phyloP scores from a whole-genome alignment of 2,329 filamentous ascomycete species.

The Diaporthe amygdali region DNA sequence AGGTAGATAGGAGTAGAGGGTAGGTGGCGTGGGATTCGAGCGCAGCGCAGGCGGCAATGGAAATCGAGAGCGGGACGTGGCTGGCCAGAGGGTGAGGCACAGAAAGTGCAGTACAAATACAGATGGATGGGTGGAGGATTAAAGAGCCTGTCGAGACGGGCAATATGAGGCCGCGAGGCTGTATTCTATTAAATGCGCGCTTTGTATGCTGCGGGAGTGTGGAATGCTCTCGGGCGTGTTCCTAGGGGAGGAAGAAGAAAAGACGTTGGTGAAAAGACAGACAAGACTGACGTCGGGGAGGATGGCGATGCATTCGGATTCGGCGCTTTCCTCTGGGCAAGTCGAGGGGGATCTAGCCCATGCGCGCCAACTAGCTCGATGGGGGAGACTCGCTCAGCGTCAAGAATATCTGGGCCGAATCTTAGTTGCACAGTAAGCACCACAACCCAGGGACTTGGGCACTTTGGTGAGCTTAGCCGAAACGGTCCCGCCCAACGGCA shows the following conservation, averaged over 20 bases:
- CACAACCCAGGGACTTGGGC: neutral
- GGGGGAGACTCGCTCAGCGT: too few species aligned
- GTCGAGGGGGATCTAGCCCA: neutral
- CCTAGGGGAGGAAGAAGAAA: neutral
- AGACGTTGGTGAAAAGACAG: neutral
- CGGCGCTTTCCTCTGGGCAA: neutral
- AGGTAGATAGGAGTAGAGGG: too few species aligned
- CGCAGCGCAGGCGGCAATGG: neutral
- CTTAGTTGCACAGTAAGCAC: too few species aligned
- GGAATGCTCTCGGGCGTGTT: neutral
- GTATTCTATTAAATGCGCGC: slow-evolving; percentile 1
- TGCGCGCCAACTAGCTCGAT: neutral
- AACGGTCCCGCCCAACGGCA: neutral
- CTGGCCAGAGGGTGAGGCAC: neutral
- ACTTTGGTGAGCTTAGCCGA: neutral
- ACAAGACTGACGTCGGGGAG: slow-evolving; percentile 5
- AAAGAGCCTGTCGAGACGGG: neutral
- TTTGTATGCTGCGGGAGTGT: neutral
- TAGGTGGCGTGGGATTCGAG: neutral
- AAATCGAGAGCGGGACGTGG: neutral
- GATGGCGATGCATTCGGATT: slow-evolving; percentile 2
- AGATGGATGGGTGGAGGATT: neutral
- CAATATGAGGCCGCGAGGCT: neutral
- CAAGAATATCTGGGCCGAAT: too few species aligned
- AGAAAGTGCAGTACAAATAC: neutral